Conservation (phyloP, 139 green algal genomes). For the Chlorella sp. region DNA sequence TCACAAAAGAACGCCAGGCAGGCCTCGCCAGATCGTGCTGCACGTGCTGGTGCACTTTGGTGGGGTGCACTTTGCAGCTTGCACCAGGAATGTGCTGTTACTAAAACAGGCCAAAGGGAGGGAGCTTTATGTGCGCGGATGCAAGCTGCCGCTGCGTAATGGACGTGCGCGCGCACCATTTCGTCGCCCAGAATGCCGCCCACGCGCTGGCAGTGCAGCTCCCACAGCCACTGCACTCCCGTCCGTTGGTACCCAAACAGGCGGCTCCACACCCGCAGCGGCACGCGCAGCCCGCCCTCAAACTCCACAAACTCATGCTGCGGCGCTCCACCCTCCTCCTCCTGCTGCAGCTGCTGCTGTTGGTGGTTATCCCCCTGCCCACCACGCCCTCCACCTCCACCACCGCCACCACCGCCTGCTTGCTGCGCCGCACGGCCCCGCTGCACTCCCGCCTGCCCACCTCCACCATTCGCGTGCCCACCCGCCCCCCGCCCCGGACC, state of each 20-base stretch:
- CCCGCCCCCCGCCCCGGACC: too few species aligned
- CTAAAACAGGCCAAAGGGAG: too few species aligned
- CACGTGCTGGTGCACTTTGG: too few species aligned
- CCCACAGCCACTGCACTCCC: constrained; percentile 96
- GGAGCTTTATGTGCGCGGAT: not conserved
- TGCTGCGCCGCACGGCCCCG: too few species aligned
- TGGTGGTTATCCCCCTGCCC: not conserved
- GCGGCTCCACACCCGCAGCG: constrained; percentile 39
- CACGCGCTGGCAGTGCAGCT: constrained; percentile 87
- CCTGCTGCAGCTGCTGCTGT: too few species aligned
- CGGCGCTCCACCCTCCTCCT: not conserved
- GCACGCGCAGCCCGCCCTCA: constrained; percentile 58
- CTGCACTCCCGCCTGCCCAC: not conserved
- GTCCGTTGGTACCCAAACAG: constrained; percentile 94
- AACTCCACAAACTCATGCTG: constrained; percentile 44
- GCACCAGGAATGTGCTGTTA: too few species aligned
- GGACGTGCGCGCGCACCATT: constrained; percentile 8
- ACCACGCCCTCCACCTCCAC: not conserved
- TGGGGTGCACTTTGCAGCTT: too few species aligned
- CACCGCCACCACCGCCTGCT: not conserved
- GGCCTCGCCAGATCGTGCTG: constrained; percentile 51
- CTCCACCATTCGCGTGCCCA: not conserved
- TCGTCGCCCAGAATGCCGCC: constrained; percentile 93
- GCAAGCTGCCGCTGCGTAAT: too few species aligned
- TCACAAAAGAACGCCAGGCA: too few species aligned